Evolutionary conservation across 768 basidiomycete genomes (phyloP).

Genomic region (Suillus fuscotomentosus): DNA sequence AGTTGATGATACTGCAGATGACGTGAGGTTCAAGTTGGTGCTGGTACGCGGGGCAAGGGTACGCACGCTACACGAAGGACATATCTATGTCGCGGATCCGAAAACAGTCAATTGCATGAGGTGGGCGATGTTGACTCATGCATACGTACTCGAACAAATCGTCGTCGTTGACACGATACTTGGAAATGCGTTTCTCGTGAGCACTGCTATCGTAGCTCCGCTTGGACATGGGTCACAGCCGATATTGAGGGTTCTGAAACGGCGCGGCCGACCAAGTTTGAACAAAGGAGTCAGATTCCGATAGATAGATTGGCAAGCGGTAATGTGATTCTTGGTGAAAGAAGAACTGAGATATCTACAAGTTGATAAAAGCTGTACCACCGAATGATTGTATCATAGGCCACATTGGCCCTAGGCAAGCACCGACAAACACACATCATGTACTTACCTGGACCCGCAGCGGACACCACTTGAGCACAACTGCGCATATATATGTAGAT

Average conservation of each 20-base stretch:
- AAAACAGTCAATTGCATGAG: conserved; percentile 11
- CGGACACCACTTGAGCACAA: not conserved
- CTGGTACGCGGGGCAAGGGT: conserved; percentile 2
- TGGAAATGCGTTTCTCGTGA: conserved; percentile 71
- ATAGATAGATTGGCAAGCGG: not conserved
- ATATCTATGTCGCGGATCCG: conserved; percentile 49
- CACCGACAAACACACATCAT: conserved; percentile 23
- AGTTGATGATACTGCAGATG: conserved; percentile 59
- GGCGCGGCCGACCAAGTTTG: not conserved
- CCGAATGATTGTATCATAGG: not conserved
- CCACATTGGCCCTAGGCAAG: conserved; percentile 12
- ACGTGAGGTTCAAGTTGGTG: conserved; percentile 5
- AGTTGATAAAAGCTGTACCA: conserved; percentile 1
- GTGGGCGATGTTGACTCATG: conserved; percentile 5
- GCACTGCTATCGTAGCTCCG: conserved; percentile 73
- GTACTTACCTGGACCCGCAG: not conserved
- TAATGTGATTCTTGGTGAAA: not conserved
- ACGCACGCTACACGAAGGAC: conserved; percentile 82
- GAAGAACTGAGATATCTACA: conserved; percentile 1
- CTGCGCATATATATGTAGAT: not conserved
- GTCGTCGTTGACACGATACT: conserved; percentile 78
- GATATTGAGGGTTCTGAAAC: conserved; percentile 1
- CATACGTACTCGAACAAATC: conserved; percentile 78
- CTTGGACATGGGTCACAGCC: conserved; percentile 43
- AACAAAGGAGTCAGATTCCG: not conserved